Percentiles rank a stretch among this genome's conserved stretches.
Conservation (phyloP, 179 eudicot species). For the Spergularia azorica region DNA sequence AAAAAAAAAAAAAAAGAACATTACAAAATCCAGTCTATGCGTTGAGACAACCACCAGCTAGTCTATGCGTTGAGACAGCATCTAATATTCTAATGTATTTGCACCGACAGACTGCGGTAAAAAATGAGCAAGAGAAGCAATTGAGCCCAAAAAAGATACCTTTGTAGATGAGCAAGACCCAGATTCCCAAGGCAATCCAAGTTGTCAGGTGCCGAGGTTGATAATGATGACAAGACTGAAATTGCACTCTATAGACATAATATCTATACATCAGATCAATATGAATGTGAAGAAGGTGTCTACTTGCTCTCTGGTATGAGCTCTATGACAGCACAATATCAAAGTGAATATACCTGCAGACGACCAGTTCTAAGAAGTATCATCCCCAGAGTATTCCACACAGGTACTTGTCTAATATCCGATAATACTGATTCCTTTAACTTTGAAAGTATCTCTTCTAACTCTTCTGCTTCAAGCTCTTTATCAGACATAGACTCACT, state of each 20-base stretch:
- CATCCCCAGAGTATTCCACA: slow-evolving; percentile 92
- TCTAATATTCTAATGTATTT: too few relatives aligned
- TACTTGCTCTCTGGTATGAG: background rate
- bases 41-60: too few relatives aligned
- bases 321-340: background rate
- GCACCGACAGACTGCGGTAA: background rate
- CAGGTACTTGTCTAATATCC: slow-evolving; percentile 85
- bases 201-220: slow-evolving; percentile 66
- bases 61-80: background rate
- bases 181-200: slow-evolving; percentile 95
- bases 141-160: slow-evolving; percentile 43
- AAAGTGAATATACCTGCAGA: slow-evolving; percentile 58
- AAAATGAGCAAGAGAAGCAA: background rate
- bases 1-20: background rate
- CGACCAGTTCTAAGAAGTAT: slow-evolving; percentile 80
- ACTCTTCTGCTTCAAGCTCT: slow-evolving; percentile 76
- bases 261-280: slow-evolving; percentile 26
- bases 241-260: slow-evolving; percentile 67
- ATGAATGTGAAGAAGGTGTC: background rate
- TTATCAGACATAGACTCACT: slow-evolving; percentile 60
- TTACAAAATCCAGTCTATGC: too few relatives aligned
- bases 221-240: slow-evolving; percentile 74
- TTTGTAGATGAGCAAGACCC: slow-evolving; percentile 90
- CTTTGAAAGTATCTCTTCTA: slow-evolving; percentile 71
- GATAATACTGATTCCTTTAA: slow-evolving; percentile 72